Evolutionary conservation across 768 basidiomycete genomes (phyloP).

Genomic region (Boletus vermiculosoides): DNA sequence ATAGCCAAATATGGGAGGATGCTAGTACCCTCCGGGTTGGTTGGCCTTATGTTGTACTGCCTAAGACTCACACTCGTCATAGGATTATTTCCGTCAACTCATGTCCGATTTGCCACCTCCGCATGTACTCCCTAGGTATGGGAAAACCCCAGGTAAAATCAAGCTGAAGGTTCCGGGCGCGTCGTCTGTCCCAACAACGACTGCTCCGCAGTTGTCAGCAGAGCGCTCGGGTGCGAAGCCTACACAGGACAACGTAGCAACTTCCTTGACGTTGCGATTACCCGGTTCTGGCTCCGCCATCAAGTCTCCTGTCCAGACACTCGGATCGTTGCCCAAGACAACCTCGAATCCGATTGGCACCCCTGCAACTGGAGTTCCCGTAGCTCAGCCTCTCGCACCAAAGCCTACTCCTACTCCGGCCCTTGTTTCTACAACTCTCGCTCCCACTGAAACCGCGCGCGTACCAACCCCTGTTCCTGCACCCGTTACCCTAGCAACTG

Average conservation of each 20-base stretch:
- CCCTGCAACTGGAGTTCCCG: constrained; percentile 17
- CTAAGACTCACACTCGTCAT: constrained; percentile 11
- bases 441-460: constrained; percentile 19
- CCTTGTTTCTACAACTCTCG: constrained; percentile 24
- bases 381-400: constrained; percentile 19
- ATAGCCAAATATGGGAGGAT: constrained; percentile 80
- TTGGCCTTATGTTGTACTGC: constrained; percentile 9
- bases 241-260: constrained; percentile 15
- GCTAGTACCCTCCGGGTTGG: constrained; percentile 64
- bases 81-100: constrained; percentile 73
- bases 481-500: constrained; percentile 9
- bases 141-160: constrained; percentile 60
- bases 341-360: constrained; percentile 9
- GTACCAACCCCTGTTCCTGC: constrained; percentile 21
- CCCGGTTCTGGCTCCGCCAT: constrained; percentile 16
- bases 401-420: constrained; percentile 24
- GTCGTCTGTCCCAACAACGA: constrained; percentile 23
- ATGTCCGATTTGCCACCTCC: constrained; percentile 78
- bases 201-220: constrained; percentile 11
- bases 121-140: constrained; percentile 60
- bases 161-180: constrained; percentile 62
- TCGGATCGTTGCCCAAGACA: constrained; percentile 23
- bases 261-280: constrained; percentile 25
- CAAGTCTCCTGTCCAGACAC: constrained; percentile 24
- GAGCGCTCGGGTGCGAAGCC: constrained; percentile 17